These are phyloP conservation scores for Mycena citricolor DNA, from an alignment of 1,284 basidiomycete species.

Conservation along the genomic window DNA sequence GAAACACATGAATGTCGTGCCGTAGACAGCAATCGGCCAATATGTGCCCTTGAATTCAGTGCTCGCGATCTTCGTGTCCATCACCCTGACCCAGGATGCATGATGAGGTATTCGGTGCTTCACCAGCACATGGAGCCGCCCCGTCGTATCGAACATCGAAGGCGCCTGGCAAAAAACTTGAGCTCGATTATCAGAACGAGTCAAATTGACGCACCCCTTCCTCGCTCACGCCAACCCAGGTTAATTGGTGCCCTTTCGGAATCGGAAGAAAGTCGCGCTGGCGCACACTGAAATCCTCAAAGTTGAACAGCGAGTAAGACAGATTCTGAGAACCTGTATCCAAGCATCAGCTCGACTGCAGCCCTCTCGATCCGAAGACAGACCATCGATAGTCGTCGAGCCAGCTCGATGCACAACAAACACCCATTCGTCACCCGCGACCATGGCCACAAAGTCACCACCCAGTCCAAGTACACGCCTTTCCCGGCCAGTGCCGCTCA, in stretches of 20 bases:
- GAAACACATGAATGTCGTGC: conserved; percentile 79
- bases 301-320: conserved; percentile 82
- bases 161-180: conserved; percentile 62
- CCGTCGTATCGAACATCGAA: conserved; percentile 86
- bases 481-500: conserved; percentile 90
- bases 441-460: conserved; percentile 89
- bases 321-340: conserved; percentile 89
- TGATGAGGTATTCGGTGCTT: conserved; percentile 86
- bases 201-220: conserved; percentile 63
- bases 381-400: conserved; percentile 87
- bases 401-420: conserved; percentile 87
- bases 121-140: conserved; percentile 83
- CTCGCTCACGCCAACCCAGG: conserved; percentile 92
- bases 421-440: conserved; percentile 82
- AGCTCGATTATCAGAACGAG: conserved; percentile 1
- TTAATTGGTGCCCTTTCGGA: conserved; percentile 71
- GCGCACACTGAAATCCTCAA: conserved; percentile 84
- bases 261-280: conserved; percentile 88
- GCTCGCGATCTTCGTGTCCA: conserved; percentile 84
- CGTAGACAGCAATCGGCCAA: conserved; percentile 89
- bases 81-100: conserved; percentile 86
- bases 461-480: conserved; percentile 82
- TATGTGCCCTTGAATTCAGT: conserved; percentile 81
- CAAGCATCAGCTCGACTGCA: too few relatives aligned
- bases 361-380: conserved; percentile 30